Conservation (phyloP, 1,139 yeast genomes). For the Magnusiomyces sp. region DNA sequence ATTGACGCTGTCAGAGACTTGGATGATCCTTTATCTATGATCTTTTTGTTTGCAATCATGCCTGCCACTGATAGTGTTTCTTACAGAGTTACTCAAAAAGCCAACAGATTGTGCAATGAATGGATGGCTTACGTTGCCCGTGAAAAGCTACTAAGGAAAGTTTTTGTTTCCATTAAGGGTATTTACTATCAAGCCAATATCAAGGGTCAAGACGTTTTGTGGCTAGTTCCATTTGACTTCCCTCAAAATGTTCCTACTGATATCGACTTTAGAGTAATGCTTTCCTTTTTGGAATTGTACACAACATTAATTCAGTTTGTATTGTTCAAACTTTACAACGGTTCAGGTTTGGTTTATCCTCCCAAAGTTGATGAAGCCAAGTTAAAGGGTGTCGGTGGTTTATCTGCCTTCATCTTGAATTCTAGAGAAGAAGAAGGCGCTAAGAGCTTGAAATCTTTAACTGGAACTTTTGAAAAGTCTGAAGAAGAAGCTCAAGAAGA, state of each 20-base stretch:
- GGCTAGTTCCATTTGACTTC: slow-evolving; percentile 96
- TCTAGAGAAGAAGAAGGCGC: slow-evolving; percentile 33
- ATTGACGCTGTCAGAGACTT: slow-evolving; percentile 86
- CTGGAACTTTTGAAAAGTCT: slow-evolving; percentile 25
- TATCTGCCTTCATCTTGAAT: slow-evolving; percentile 72
- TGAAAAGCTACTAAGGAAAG: slow-evolving; percentile 74
- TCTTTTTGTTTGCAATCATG: slow-evolving; percentile 86
- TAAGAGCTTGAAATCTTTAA: slow-evolving; percentile 32
- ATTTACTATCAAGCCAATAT: slow-evolving; percentile 88
- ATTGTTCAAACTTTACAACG: slow-evolving; percentile 75
- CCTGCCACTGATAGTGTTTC: slow-evolving; percentile 86
- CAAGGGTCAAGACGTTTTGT: slow-evolving; percentile 85
- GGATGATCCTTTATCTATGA: slow-evolving; percentile 93
- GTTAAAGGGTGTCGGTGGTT: slow-evolving; percentile 83
- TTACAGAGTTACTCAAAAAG: slow-evolving; percentile 73
- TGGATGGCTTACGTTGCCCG: slow-evolving; percentile 93
- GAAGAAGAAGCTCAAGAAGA: slow-evolving; percentile 32
- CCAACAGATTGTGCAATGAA: slow-evolving; percentile 79
- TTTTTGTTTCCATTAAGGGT: slow-evolving; percentile 94
- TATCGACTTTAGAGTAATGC: slow-evolving; percentile 93
- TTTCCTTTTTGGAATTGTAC: slow-evolving; percentile 91
- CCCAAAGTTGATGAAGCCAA: slow-evolving; percentile 70
- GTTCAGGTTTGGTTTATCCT: slow-evolving; percentile 79
- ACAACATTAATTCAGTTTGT: slow-evolving; percentile 86
- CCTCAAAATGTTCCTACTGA: slow-evolving; percentile 93